Evolutionary conservation across 164 flowering plant genomes (phyloP), one percentile per base, ranked within the genome.

Genomic region (Cinnamomum chago): DNA sequence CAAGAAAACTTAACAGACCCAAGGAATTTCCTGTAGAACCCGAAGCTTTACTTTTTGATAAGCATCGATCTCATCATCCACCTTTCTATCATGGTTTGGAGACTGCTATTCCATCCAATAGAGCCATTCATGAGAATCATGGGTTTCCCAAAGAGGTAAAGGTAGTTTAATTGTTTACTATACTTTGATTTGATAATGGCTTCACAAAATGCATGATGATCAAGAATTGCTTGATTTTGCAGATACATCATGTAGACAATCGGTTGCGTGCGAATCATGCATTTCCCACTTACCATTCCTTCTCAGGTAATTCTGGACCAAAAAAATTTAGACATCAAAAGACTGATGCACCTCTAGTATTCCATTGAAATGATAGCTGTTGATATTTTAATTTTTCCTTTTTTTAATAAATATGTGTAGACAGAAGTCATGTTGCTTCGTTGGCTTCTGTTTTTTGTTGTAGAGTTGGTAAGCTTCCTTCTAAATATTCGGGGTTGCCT

Each of bases 101-200:
- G 74, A 81, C 65, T 81, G 76, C 90, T 47, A 66, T 79, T 70
- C 81, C 84, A 24, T 68, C 91, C 77, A 91, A 83, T 79, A 90
- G 91, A 81, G 70, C 84, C 73, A 70, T 82, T 77, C 81, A 78
- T 68, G 94, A 89, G 65, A 83, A 87, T 78, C 88, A 80, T 70
- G 89, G 90, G 84, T 55, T 84, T 47, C 84, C 86, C 62, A 91
- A 86, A 81, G 95, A 90, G 94, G 99, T 95, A 82, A 82, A 15
- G 12, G 20, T 74, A 25, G 51, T 79, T 35, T 70, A 40, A 12
- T 23, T 22, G 35, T 62, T 6, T 73, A 6, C 17, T 5, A 28
- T 13, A 51, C 64, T 50, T 17, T 47, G 50, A 62, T 25, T 40
- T 75, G 65, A 58, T 35, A 58, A 20, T 12, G 65, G 25, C 3